phyloP scores from a whole-genome alignment of 2,329 filamentous ascomycete species.

The Beauveria sp. region DNA sequence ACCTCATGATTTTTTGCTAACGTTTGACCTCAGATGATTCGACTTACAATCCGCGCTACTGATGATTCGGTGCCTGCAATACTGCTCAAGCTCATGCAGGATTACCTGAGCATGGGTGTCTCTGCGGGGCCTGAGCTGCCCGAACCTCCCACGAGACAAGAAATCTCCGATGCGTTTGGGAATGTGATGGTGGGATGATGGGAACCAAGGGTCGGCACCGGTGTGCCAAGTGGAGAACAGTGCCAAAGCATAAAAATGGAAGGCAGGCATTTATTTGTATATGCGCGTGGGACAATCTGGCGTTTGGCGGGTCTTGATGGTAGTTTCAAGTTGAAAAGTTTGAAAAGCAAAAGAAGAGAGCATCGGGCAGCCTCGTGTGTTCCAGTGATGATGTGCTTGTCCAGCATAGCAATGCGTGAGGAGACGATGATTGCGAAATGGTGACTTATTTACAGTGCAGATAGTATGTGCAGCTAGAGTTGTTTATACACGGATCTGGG shows the following conservation, averaged over 20 bases:
- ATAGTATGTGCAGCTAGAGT: neutral
- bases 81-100: constrained; percentile 80
- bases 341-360: neutral
- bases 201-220: neutral
- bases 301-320: constrained; percentile 4
- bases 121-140: constrained; percentile 33
- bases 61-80: constrained; percentile 80
- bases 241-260: neutral
- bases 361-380: neutral
- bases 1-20: constrained; percentile 12
- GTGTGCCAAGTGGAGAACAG: neutral
- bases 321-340: neutral
- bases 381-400: too few species aligned
- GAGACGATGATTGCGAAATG: neutral
- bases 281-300: neutral
- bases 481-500: constrained; percentile 51
- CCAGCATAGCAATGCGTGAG: too few species aligned
- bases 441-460: neutral
- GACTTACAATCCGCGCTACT: constrained; percentile 86
- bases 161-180: constrained; percentile 49
- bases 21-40: constrained; percentile 67
- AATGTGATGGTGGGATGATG: constrained; percentile 43
- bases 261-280: constrained; percentile 1
- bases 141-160: constrained; percentile 35
- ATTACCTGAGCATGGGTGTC: constrained; percentile 56